Conservation (phyloP, 306 rosid genomes). For the Chamaecrista fasciculata region DNA sequence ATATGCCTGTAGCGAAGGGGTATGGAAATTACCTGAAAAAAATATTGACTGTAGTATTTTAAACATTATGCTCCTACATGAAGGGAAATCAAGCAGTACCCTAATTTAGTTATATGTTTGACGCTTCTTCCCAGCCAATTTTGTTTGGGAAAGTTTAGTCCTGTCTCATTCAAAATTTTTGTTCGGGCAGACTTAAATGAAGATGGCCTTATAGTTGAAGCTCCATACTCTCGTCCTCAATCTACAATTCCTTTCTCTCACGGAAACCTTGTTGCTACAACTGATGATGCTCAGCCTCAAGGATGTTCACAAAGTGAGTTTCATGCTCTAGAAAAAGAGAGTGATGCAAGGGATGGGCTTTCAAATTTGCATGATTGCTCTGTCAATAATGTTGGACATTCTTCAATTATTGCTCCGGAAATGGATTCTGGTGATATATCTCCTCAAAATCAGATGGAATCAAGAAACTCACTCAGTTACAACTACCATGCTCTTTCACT, state of each 20-base stretch:
- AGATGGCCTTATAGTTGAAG: constrained; percentile 46
- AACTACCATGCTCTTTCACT: constrained; percentile 61
- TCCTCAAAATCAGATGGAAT: constrained; percentile 46
- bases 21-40: background rate
- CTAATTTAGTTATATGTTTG: background rate
- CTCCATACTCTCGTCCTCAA: constrained; percentile 37
- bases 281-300: constrained; percentile 28
- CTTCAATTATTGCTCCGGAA: constrained; percentile 36
- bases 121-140: constrained; percentile 6
- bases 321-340: constrained; percentile 26
- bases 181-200: constrained; percentile 48
- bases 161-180: background rate
- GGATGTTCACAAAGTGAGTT: constrained; percentile 36
- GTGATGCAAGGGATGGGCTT: constrained; percentile 26
- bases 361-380: constrained; percentile 43
- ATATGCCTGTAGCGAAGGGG: background rate
- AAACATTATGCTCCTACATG: background rate
- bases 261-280: constrained; percentile 37
- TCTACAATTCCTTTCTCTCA: constrained; percentile 39
- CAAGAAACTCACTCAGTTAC: constrained; percentile 36
- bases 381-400: constrained; percentile 41
- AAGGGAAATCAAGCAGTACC: background rate
- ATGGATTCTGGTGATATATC: constrained; percentile 37
- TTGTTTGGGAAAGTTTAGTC: background rate
- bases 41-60: too few relatives aligned